These are phyloP conservation scores for Eruca vesicaria DNA, from an alignment of 441 rosid genomes.

Conservation along the genomic window DNA sequence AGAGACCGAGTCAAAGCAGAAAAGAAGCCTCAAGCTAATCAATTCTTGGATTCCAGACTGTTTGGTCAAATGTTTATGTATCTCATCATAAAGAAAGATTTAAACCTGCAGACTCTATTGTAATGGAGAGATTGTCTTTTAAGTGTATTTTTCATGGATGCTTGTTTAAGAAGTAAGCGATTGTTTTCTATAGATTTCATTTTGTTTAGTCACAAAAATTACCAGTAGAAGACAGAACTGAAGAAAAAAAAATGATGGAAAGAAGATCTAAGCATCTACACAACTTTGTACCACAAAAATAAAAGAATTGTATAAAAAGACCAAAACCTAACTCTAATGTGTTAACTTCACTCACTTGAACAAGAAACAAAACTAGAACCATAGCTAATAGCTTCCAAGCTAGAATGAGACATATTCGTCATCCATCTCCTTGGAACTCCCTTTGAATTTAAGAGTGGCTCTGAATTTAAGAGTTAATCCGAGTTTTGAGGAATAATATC, in stretches of 20 bases:
- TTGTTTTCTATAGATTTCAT: background rate
- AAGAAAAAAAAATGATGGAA: background rate
- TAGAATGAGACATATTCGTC: constrained; percentile 82
- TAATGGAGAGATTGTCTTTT: background rate
- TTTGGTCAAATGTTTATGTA: constrained; percentile 8
- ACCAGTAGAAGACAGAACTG: background rate
- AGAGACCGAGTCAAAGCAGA: constrained; percentile 66
- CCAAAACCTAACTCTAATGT: constrained; percentile 11
- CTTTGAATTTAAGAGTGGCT: no score
- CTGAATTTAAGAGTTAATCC: no score
- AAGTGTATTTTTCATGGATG: background rate
- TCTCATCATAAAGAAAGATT: constrained; percentile 9
- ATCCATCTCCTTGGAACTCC: constrained; percentile 74
- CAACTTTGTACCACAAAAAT: constrained; percentile 9
- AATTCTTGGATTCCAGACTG: constrained; percentile 33
- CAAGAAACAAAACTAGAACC: constrained; percentile 75
- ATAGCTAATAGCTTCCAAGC: constrained; percentile 80
- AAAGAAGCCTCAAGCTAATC: constrained; percentile 56
- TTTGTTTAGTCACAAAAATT: background rate
- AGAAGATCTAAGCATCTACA: background rate
- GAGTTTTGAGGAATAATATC: no score
- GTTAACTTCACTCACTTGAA: constrained; percentile 34
- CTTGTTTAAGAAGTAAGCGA: constrained; percentile 18
- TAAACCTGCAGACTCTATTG: background rate
- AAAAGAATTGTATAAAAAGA: constrained; percentile 18